These are phyloP conservation scores for Colletotrichum tamarilloi DNA, from an alignment of 2,329 filamentous ascomycete genomes.

Conservation along the genomic window DNA sequence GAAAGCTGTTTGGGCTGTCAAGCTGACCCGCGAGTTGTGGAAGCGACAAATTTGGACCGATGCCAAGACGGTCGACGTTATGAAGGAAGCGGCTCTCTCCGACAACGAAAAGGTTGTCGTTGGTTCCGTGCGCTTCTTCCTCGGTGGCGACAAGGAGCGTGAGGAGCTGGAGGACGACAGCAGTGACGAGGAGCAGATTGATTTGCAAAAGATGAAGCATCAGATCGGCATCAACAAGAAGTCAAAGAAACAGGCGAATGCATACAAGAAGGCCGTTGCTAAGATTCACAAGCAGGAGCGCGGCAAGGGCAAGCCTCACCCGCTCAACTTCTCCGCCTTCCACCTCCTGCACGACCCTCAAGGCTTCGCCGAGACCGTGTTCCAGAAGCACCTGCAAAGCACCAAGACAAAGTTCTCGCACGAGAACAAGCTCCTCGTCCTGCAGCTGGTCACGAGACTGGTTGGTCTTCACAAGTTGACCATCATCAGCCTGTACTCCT, in stretches of 20 bases:
- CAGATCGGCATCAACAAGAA: constrained; percentile 96
- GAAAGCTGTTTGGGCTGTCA: constrained; percentile 95
- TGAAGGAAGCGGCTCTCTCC: constrained; percentile 91
- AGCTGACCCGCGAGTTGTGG: constrained; percentile 95
- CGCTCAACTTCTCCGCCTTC: constrained; percentile 94
- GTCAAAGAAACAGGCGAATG: constrained; percentile 85
- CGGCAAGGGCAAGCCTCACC: constrained; percentile 88
- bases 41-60: constrained; percentile 97
- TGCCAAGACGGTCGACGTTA: constrained; percentile 93
- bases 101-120: constrained; percentile 94
- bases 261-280: constrained; percentile 83
- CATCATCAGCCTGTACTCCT: constrained; percentile 91
- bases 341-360: constrained; percentile 96
- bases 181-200: constrained; percentile 82
- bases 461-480: constrained; percentile 94
- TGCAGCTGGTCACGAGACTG: constrained; percentile 90
- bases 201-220: constrained; percentile 85
- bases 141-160: constrained; percentile 94
- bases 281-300: constrained; percentile 85
- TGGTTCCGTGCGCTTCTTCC: constrained; percentile 91
- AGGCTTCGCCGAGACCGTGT: constrained; percentile 89
- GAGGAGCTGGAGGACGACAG: constrained; percentile 93
- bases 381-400: constrained; percentile 90
- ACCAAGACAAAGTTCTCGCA: constrained; percentile 86
- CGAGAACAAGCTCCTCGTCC: constrained; percentile 88